Conservation (phyloP, 768 basidiomycete species). For the Leccinum pellstonianum region DNA sequence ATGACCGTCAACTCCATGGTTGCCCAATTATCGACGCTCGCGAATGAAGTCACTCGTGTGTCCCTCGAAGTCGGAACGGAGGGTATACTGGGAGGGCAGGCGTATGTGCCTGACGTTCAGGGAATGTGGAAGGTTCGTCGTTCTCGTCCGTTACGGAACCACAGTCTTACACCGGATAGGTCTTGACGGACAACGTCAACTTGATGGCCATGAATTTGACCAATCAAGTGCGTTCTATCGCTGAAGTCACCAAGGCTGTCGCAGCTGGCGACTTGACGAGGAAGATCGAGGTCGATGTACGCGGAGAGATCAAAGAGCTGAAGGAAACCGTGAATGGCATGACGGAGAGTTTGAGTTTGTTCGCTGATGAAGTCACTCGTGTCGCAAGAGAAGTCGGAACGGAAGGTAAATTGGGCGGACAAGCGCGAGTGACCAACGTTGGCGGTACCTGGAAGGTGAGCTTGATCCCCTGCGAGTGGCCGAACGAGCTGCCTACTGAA, state of each 20-base stretch:
- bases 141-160: not conserved
- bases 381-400: constrained; percentile 98
- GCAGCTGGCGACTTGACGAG: constrained; percentile 91
- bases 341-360: constrained; percentile 84
- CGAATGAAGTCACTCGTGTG: constrained; percentile 87
- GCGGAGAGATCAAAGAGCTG: constrained; percentile 87
- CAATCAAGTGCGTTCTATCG: constrained; percentile 86
- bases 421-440: constrained; percentile 90
- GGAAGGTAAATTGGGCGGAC: constrained; percentile 92
- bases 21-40: constrained; percentile 65
- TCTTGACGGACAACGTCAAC: constrained; percentile 79
- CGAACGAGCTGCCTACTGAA: not conserved
- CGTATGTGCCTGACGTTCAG: constrained; percentile 86
- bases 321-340: constrained; percentile 95
- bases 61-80: constrained; percentile 90
- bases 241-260: constrained; percentile 93
- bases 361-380: constrained; percentile 79
- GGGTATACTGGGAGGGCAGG: constrained; percentile 92
- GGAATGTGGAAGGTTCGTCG: constrained; percentile 85
- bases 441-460: constrained; percentile 90
- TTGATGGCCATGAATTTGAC: constrained; percentile 89
- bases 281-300: constrained; percentile 89
- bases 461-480: not conserved
- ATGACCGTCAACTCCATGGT: constrained; percentile 81
- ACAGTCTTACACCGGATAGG: constrained; percentile 28